These are phyloP conservation scores for Fonsecaea erecta DNA, from an alignment of 2,329 filamentous ascomycete genomes.

Conservation along the genomic window DNA sequence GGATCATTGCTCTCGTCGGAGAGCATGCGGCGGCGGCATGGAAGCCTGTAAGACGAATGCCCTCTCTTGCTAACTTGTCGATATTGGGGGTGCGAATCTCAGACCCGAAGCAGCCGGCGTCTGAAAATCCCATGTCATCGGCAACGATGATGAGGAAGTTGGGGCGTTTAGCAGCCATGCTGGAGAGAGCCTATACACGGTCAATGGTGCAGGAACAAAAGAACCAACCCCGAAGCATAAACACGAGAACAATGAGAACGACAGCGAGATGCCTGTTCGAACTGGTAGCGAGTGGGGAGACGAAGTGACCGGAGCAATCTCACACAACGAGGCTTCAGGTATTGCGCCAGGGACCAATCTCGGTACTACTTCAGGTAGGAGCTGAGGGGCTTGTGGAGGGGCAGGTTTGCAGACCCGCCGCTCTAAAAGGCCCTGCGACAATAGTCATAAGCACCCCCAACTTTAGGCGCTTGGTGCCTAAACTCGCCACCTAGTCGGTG, in stretches of 20 bases:
- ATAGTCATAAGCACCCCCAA: not conserved
- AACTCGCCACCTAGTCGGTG: not conserved
- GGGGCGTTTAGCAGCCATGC: slow-evolving; percentile 47
- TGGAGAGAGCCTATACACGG: not conserved
- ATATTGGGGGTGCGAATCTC: slow-evolving; percentile 66
- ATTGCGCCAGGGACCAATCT: slow-evolving; percentile 17
- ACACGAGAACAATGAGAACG: not conserved
- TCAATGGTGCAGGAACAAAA: not conserved
- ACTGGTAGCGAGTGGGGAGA: not conserved
- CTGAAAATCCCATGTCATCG: slow-evolving; percentile 65
- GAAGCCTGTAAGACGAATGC: slow-evolving; percentile 67
- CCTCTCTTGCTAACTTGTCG: slow-evolving; percentile 58
- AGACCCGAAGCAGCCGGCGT: slow-evolving; percentile 63
- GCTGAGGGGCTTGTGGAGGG: not conserved
- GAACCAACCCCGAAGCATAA: not conserved
- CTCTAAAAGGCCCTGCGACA: not conserved
- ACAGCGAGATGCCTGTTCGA: not conserved
- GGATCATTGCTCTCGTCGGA: slow-evolving; percentile 68
- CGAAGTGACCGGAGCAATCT: not conserved
- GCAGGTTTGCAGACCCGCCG: not conserved
- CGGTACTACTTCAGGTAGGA: not conserved
- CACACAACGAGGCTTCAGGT: no score
- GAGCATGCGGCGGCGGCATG: slow-evolving; percentile 69
- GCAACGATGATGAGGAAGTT: slow-evolving; percentile 66
- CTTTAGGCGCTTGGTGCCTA: not conserved